Evolutionary conservation across 2,329 filamentous ascomycete genomes (phyloP).

Genomic region (Exophiala sp.): DNA sequence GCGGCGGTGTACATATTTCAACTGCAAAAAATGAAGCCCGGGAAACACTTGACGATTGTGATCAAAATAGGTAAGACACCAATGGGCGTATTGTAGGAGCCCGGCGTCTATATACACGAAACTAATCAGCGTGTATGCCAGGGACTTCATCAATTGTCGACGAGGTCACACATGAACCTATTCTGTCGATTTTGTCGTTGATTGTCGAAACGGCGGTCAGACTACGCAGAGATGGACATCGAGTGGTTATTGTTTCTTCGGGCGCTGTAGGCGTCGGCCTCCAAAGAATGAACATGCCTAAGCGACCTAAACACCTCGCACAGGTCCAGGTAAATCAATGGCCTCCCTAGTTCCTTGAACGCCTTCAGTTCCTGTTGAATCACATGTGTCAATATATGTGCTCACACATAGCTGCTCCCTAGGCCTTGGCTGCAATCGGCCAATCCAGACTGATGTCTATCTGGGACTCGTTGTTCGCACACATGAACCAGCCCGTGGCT

Average conservation of each 20-base stretch:
- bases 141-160: slow-evolving; percentile 99
- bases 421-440: slow-evolving; percentile 89
- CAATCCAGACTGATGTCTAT: slow-evolving; percentile 92
- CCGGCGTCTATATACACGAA: slow-evolving; percentile 7
- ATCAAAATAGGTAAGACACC: slow-evolving; percentile 71
- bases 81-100: neutral
- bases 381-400: neutral
- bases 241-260: slow-evolving; percentile 92
- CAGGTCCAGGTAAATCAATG: slow-evolving; percentile 62
- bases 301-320: slow-evolving; percentile 82
- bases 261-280: slow-evolving; percentile 94
- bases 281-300: slow-evolving; percentile 79
- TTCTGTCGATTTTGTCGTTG: slow-evolving; percentile 80
- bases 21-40: slow-evolving; percentile 54
- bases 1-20: slow-evolving; percentile 11
- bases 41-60: slow-evolving; percentile 66
- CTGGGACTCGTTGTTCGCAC: slow-evolving; percentile 87
- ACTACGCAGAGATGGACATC: slow-evolving; percentile 82
- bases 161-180: slow-evolving; percentile 87
- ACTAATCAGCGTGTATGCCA: slow-evolving; percentile 38
- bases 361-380: neutral
- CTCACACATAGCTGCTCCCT: neutral
- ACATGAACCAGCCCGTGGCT: slow-evolving; percentile 83
- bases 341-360: neutral
- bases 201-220: slow-evolving; percentile 92